phyloP scores from a whole-genome alignment of 495 filamentous ascomycete genomes.

The Bryoglossum gracile region DNA sequence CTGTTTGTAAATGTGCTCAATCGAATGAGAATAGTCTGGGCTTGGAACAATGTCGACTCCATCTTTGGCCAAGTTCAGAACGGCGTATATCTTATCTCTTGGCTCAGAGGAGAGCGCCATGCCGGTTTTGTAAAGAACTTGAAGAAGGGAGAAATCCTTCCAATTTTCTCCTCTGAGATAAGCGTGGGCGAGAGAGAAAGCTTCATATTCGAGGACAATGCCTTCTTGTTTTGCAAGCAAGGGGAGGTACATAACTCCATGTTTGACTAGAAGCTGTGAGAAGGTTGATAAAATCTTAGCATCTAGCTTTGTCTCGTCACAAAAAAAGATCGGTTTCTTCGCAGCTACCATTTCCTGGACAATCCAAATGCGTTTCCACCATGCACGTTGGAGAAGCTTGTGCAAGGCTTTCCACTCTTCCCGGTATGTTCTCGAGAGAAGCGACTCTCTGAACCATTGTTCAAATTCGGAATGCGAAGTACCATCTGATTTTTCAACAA shows the following conservation, averaged over 20 bases:
- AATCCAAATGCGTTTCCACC: neutral
- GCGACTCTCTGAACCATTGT: neutral
- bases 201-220: neutral
- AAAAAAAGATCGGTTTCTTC: neutral
- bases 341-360: neutral
- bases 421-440: neutral
- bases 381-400: neutral
- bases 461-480: neutral
- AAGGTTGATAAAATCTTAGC: neutral
- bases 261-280: neutral
- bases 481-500: neutral
- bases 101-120: neutral
- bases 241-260: neutral
- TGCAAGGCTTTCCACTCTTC: neutral
- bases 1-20: neutral
- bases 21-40: neutral
- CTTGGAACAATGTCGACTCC: neutral
- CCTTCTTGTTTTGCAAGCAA: neutral
- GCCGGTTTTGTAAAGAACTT: too few species aligned
- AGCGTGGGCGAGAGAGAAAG: neutral
- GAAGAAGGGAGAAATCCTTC: neutral
- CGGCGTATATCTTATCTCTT: neutral
- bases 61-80: neutral
- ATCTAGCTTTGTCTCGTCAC: neutral
- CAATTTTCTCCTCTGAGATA: neutral